Base-by-base conservation (phyloP, 2,329 filamentous ascomycete genomes). In the Fusarium armeniacum region DNA sequence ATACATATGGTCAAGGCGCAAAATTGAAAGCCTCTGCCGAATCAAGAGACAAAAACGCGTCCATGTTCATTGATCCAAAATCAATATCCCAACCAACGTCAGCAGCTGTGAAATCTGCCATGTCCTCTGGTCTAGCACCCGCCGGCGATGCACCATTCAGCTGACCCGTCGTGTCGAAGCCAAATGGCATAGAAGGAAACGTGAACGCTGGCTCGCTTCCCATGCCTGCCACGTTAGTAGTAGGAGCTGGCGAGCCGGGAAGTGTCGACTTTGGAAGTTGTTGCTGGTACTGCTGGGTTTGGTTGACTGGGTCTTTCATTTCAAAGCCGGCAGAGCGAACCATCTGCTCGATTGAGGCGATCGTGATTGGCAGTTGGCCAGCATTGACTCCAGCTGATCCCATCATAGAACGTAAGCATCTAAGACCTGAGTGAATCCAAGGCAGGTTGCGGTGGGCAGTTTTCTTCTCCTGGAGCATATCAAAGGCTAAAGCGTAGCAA, bases 401-500 rank as follows among this genome's bases (percentile, higher is more conserved):
- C 49, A 72, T 66, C 80, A 83, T 81, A 2, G 75, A 75, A 4
- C 78, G 77, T 35, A 83, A 70, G 18, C 72, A 78, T 54, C 78
- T 75, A 5, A 83, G 41, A 5, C 77, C 75, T 1, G 78, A 78
- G 52, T 81, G 78, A 11, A 83, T 78, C 80, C 80, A 83, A 1
- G 80, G 81, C 4, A 83, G 72, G 55, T 82, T 81, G 5, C 74
- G 73, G n/a, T 77, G 58, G 3, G 80, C 77, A 3, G 76, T 72
- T 46, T 74, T 72, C 22, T 78, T 75, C 15, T 81, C 78, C 33
- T 83, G 80, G 20, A 83, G 73, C 47, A 83, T 75, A 50, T 83
- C 81, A 46, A 82, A 82, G 11, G 81, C 78, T 5, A 83, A 60
- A 5, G 78, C 78, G 50, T 82, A 82, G 13, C 76, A 76, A 15